These are phyloP conservation scores for Pyrenula aspistea DNA, from an alignment of 495 filamentous ascomycete species.

Conservation along the genomic window DNA sequence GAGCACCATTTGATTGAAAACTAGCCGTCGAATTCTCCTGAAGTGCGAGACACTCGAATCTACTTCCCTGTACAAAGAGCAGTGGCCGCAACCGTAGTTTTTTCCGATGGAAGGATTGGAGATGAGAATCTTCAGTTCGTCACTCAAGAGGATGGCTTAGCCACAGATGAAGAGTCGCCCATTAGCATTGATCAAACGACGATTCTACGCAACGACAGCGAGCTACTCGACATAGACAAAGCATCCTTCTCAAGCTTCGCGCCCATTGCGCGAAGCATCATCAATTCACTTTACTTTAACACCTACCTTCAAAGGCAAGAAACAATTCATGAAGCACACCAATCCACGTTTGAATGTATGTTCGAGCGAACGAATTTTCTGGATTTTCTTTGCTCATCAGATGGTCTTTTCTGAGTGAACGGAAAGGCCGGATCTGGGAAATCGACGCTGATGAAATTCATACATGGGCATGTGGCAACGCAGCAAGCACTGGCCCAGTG, in stretches of 20 bases:
- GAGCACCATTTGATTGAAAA: too few relatives aligned
- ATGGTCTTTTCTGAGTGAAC: constrained; percentile 22
- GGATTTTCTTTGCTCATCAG: neutral
- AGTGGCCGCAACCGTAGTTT: neutral
- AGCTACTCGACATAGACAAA: neutral
- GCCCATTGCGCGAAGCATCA: constrained; percentile 18
- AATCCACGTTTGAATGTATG: neutral
- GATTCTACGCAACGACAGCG: neutral
- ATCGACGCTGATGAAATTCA: constrained; percentile 30
- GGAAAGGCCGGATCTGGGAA: constrained; percentile 35
- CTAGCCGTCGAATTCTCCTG: too few relatives aligned
- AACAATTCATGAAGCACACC: neutral
- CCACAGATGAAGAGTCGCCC: too few relatives aligned
- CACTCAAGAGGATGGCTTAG: too few relatives aligned
- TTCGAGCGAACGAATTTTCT: neutral
- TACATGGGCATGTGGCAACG: constrained; percentile 6
- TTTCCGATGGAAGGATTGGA: neutral
- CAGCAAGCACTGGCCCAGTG: constrained; percentile 2
- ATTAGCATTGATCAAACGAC: neutral
- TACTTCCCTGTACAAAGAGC: neutral
- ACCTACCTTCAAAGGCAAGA: neutral
- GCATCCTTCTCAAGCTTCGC: neutral
- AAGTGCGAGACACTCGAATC: too few relatives aligned
- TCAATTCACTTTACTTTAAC: constrained; percentile 37
- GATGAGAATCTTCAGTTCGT: too few relatives aligned